Evolutionary conservation across 2,329 filamentous ascomycete species (phyloP).

Genomic region (Sporothrix humicola): DNA sequence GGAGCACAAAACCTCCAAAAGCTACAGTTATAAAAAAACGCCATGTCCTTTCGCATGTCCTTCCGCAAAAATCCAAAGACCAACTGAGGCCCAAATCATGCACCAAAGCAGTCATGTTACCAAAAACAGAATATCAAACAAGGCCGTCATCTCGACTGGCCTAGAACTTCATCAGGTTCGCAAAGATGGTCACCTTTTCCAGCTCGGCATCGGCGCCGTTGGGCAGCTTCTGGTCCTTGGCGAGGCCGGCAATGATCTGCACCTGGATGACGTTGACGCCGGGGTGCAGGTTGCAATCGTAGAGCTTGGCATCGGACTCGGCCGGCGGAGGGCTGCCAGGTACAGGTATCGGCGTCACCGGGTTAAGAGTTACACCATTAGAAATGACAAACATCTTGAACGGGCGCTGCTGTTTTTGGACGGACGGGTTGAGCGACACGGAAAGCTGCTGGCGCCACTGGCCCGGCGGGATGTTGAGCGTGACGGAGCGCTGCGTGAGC

Average conservation of each 20-base stretch:
- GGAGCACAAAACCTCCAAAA: no score
- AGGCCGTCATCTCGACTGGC: background rate
- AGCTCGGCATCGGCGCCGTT: slow-evolving; percentile 71
- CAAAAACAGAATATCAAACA: background rate
- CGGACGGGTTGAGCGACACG: slow-evolving; percentile 66
- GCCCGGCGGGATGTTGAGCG: slow-evolving; percentile 69
- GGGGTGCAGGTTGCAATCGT: slow-evolving; percentile 72
- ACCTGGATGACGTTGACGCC: slow-evolving; percentile 81
- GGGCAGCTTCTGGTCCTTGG: slow-evolving; percentile 61
- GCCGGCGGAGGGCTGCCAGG: background rate
- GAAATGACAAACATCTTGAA: slow-evolving; percentile 78
- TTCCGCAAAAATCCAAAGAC: background rate
- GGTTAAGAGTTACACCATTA: slow-evolving; percentile 67
- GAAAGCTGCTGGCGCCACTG: slow-evolving; percentile 75
- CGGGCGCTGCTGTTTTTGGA: slow-evolving; percentile 67
- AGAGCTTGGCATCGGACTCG: slow-evolving; percentile 60
- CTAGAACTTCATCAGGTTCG: slow-evolving; percentile 66
- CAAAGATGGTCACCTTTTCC: slow-evolving; percentile 78
- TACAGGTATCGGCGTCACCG: slow-evolving; percentile 45
- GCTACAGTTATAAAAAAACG: slow-evolving; percentile 4
- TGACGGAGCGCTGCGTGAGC: slow-evolving; percentile 72
- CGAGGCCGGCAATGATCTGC: slow-evolving; percentile 74
- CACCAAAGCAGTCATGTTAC: background rate
- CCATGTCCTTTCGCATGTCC: background rate
- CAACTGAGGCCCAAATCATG: background rate